These are phyloP conservation scores for Alternaria tenuissima DNA, from an alignment of 2,329 filamentous ascomycete species.

Conservation along the genomic window DNA sequence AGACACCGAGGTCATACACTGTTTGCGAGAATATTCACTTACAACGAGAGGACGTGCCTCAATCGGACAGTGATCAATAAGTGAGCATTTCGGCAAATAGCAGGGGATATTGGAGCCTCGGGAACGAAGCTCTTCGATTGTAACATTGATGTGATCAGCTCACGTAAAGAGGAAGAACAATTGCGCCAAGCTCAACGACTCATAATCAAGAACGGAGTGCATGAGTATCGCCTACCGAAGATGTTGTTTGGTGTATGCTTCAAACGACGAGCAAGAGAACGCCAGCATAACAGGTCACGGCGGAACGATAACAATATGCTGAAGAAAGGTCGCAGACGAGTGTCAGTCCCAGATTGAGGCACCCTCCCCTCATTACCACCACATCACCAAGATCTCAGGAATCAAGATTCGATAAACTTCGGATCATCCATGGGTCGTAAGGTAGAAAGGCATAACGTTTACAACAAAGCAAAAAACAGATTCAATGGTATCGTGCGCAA, in stretches of 20 bases:
- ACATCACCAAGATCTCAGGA: neutral
- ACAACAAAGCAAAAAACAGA: neutral
- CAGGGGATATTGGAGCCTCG: no score
- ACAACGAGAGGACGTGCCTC: no score
- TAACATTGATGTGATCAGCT: no score
- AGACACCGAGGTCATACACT: neutral
- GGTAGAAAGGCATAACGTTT: neutral
- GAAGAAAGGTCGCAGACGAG: neutral
- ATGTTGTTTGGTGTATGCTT: neutral
- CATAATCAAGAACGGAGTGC: no score
- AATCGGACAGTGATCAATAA: no score
- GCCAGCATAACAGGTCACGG: neutral
- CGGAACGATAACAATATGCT: neutral
- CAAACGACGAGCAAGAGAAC: neutral
- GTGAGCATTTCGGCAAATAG: no score
- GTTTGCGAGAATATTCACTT: neutral
- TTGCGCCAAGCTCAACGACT: no score
- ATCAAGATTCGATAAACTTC: neutral
- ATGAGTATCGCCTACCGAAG: no score
- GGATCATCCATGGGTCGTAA: neutral
- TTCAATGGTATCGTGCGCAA: slow-evolving; percentile 8
- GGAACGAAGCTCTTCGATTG: no score
- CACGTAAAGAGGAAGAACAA: no score
- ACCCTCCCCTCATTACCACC: neutral
- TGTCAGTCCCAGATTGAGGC: neutral